Evolutionary conservation across 2,329 filamentous ascomycete species (phyloP).

Genomic region (Scedosporium dehoogii): DNA sequence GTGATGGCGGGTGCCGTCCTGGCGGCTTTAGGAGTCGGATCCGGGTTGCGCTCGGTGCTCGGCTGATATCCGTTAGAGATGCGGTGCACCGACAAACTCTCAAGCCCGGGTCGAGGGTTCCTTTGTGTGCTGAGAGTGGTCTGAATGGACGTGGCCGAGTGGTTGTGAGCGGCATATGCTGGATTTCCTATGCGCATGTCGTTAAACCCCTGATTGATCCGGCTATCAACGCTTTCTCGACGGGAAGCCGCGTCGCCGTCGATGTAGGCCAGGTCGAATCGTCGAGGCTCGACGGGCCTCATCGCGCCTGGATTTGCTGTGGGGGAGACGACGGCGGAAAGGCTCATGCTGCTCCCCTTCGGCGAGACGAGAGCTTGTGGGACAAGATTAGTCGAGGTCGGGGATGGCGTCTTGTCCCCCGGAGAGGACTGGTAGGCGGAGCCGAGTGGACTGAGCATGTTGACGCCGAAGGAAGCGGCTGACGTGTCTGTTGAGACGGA

Average conservation of each 20-base stretch:
- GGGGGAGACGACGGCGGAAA: constrained; percentile 56
- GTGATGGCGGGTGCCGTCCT: constrained; percentile 69
- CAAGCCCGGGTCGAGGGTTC: constrained; percentile 43
- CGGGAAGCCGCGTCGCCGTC: constrained; percentile 40
- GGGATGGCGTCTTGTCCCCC: constrained; percentile 51
- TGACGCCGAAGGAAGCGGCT: constrained; percentile 29
- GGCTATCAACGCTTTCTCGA: constrained; percentile 71
- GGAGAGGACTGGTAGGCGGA: constrained; percentile 40
- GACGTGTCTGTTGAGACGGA: constrained; percentile 28
- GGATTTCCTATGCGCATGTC: constrained; percentile 61
- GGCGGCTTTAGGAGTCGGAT: constrained; percentile 38
- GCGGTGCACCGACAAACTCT: constrained; percentile 43
- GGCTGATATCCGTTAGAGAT: constrained; percentile 58
- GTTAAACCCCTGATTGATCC: constrained; percentile 62
- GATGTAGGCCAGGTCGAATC: constrained; percentile 30
- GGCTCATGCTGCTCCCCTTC: constrained; percentile 50
- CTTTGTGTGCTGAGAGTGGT: constrained; percentile 59
- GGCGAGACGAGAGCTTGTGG: constrained; percentile 47
- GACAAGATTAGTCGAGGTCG: constrained; percentile 36
- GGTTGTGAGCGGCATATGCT: constrained; percentile 68
- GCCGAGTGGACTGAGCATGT: constrained; percentile 28
- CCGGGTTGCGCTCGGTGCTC: constrained; percentile 46
- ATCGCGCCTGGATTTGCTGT: constrained; percentile 27
- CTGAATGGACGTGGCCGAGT: constrained; percentile 66
- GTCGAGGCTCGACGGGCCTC: constrained; percentile 29